These are phyloP conservation scores for Pinus albicaulis DNA, from an alignment of 75 land plant species.

Conservation along the genomic window DNA sequence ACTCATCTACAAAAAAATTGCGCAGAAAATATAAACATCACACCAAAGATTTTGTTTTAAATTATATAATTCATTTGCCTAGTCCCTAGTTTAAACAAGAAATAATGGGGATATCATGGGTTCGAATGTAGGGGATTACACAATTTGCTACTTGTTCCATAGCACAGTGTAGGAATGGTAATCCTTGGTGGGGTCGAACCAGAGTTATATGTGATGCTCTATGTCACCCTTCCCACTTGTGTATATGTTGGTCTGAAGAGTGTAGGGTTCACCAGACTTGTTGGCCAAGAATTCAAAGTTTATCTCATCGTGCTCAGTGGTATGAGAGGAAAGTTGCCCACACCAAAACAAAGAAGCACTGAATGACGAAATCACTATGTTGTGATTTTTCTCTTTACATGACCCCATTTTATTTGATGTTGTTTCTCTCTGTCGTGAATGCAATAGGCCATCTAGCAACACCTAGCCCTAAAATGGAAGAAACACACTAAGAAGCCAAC, in stretches of 20 bases:
- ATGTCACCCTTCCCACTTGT: slow-evolving; percentile 19
- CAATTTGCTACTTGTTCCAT: slow-evolving; percentile 23
- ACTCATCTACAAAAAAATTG: slow-evolving; percentile 62
- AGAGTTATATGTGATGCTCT: slow-evolving; percentile 22
- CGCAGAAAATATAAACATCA: no score
- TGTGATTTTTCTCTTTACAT: no score
- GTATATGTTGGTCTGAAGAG: slow-evolving; percentile 21
- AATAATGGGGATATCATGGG: no score
- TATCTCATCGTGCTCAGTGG: slow-evolving; percentile 11
- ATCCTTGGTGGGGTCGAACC: slow-evolving; percentile 19
- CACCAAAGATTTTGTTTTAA: background rate
- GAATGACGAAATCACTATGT: no score
- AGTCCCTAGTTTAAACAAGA: background rate
- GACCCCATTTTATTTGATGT: no score
- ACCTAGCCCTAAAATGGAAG: no score
- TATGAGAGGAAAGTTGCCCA: slow-evolving; percentile 8
- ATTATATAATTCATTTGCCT: background rate
- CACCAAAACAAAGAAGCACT: slow-evolving; percentile 2
- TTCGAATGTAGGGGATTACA: background rate
- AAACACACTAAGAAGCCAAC: no score
- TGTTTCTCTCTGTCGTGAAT: no score
- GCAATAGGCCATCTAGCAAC: no score
- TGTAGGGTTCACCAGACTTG: slow-evolving; percentile 14
- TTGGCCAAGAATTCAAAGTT: no score
- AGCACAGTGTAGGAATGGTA: slow-evolving; percentile 25